Conservation (phyloP, 1,284 basidiomycete genomes). For the Trametes hirsuta region DNA sequence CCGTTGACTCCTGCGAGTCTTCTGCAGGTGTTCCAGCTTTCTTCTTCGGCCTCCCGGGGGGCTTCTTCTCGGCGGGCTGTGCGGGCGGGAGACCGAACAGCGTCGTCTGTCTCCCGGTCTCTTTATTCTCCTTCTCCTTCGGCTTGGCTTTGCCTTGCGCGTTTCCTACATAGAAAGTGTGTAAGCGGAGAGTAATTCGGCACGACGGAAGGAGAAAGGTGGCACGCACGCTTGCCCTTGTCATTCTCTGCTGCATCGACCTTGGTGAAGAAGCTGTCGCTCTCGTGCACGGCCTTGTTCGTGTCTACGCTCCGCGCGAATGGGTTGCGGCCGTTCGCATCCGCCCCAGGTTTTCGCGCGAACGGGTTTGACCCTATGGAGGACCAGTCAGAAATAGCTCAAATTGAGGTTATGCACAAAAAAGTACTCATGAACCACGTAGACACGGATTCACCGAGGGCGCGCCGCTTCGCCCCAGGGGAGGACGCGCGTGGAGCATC, state of each 20-base stretch:
- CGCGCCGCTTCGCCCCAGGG: conserved; percentile 44
- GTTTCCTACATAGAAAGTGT: conserved; percentile 6
- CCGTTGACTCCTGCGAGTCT: conserved; percentile 25
- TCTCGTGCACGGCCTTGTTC: conserved; percentile 74
- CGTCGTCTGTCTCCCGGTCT: conserved; percentile 61
- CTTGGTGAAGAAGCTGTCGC: conserved; percentile 94
- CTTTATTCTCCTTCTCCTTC: conserved; percentile 41
- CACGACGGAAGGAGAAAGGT: too few species aligned
- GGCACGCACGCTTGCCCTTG: conserved; percentile 39
- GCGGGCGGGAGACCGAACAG: conserved; percentile 59
- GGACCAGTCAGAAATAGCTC: background rate
- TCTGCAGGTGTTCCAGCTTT: conserved; percentile 26
- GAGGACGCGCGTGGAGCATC: conserved; percentile 39
- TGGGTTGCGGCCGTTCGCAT: conserved; percentile 60
- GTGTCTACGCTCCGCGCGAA: conserved; percentile 60
- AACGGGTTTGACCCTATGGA: conserved; percentile 74
- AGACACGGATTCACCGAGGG: conserved; percentile 33
- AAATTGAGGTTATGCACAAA: too few species aligned
- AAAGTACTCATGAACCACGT: conserved; percentile 40
- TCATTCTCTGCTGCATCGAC: conserved; percentile 71
- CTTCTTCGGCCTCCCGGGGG: conserved; percentile 32
- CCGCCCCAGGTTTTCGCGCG: conserved; percentile 60
- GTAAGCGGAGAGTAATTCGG: background rate
- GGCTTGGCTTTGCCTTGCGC: conserved; percentile 32
- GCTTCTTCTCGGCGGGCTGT: conserved; percentile 33